Evolutionary conservation across 306 rosid genomes (phyloP).

Genomic region (Trifolium dubium): DNA sequence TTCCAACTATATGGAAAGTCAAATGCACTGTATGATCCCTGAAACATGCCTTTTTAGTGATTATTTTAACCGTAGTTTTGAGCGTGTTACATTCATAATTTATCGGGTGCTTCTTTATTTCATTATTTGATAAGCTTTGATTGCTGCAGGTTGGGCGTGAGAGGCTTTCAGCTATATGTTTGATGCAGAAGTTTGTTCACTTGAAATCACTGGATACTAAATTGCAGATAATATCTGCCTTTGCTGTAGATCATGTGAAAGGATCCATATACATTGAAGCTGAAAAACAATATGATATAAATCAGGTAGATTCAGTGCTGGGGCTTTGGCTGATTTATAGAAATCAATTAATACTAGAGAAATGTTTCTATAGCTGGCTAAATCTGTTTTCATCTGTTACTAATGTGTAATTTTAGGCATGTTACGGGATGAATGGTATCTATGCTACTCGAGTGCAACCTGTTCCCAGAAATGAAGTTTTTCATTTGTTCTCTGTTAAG

Average conservation of each 20-base stretch:
- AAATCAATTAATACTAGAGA: constrained; percentile 3
- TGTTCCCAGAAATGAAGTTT: constrained; percentile 76
- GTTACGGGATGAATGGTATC: constrained; percentile 78
- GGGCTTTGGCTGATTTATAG: constrained; percentile 31
- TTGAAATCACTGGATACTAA: constrained; percentile 71
- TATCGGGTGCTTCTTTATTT: constrained; percentile 5
- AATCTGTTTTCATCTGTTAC: constrained; percentile 14
- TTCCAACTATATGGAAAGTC: constrained; percentile 82
- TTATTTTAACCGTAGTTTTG: neutral
- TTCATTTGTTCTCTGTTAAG: constrained; percentile 64
- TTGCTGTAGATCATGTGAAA: constrained; percentile 82
- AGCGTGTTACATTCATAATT: neutral
- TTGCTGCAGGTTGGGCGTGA: constrained; percentile 89
- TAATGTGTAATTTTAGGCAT: constrained; percentile 59
- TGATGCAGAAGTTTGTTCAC: constrained; percentile 96
- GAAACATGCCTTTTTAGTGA: constrained; percentile 18
- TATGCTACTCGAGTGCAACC: constrained; percentile 67
- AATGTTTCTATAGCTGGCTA: constrained; percentile 1
- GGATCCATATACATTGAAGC: constrained; percentile 87
- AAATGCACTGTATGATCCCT: constrained; percentile 78
- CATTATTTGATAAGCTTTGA: constrained; percentile 14
- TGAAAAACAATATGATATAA: constrained; percentile 74
- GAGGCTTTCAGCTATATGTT: constrained; percentile 76
- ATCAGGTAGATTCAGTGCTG: constrained; percentile 60
- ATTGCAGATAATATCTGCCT: constrained; percentile 78